Evolutionary conservation across 2,329 filamentous ascomycete genomes (phyloP), one percentile per base, ranked within the genome.

Genomic region (Bertia moriformis): DNA sequence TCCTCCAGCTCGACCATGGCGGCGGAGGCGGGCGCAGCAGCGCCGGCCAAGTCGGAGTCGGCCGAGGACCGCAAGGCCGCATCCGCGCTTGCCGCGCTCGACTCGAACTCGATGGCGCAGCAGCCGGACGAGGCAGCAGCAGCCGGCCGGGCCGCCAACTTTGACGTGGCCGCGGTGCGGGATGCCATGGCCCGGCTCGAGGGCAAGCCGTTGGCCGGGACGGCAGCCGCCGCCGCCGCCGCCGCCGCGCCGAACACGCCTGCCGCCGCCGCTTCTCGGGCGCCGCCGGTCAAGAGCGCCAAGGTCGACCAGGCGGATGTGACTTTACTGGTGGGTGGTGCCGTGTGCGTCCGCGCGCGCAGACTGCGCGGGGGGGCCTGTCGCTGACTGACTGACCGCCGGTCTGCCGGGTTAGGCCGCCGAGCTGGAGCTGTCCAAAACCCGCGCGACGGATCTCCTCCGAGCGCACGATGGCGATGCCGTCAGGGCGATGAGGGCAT

Each of bases 61-160:
- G 80, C 81, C 51, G 81, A 86, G 58, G 81, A 85, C 61, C 77
- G 80, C 58, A 85, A 85, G 59, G 79, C 81, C 36, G 79, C 79
- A 30, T 78, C 77, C 4, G 83, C 82, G 19, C 72, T 87, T 43
- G 80, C 78, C 37, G 72, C 69, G 44, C 75, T 88, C 47, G 81
- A 85, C 53, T 42, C 45, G 4, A 56, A 62, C 33, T 55, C 59
- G 27, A 64, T 62, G 42, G n/a, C n/a, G n/a, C 62, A 63, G 40
- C 65, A 67, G 37, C 65, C 70, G 19, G 61, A 66, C 35, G n/a
- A n/a, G n/a, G n/a, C n/a, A n/a, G n/a, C n/a, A n/a, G 50, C 54
- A 22, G 51, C 57, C 14, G 51, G 59, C 2, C 58, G 62, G 37
- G 67, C 70, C 50, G 69, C 72, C 44, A 65, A 77, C 44, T 72